Base-by-base conservation (phyloP, 331 rosid genomes). In the Malus hybrid region DNA sequence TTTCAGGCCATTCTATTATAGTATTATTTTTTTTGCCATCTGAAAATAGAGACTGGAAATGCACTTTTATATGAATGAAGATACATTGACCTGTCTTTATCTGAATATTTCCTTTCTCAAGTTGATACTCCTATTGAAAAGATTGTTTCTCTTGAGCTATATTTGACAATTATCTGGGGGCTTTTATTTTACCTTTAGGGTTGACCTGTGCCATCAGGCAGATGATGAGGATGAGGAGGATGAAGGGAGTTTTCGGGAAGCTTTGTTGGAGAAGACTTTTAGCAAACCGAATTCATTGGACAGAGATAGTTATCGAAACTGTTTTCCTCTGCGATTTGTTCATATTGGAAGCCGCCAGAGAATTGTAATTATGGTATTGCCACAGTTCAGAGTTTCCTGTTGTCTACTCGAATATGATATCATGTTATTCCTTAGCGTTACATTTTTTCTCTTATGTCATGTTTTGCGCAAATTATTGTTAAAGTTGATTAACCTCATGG, bases 161-260 rank as follows among this genome's bases (percentile, higher is more conserved):
- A 70, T 74, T 75, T 79, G 78, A 74, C 33, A 6, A 65, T 80
- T 75, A 52, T 60, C 48, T 29, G 80, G 72, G 73, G 70, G 39
- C 24, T 71, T 81, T 64, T 63, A 67, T 55, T 73, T 79, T 67
- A 59, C 63, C 70, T 77, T 63, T 83, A 93, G 98, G 98, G 90
- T 93, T 85, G 98, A 93, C 80, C 97, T 91, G 74, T 93, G 98
- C 89, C 98, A 93, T 82, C 98, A 93, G 85, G 85, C 96, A 78
- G 76, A 81, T 32, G 91, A 93, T 9, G 96, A 88, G 63, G 97
- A 91, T 0, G 91, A 93, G 56, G 98, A 93, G 67, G 85, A 88
- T 68, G 97, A 87, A 82, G 96, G 86, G 76, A 86, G 78, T 81
- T 60, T 73, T 29, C 90, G 86, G 67, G 90, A 90, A 81, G 79